Base-by-base conservation (phyloP, 2,329 filamentous ascomycete species). In the Penicillium glabrum region DNA sequence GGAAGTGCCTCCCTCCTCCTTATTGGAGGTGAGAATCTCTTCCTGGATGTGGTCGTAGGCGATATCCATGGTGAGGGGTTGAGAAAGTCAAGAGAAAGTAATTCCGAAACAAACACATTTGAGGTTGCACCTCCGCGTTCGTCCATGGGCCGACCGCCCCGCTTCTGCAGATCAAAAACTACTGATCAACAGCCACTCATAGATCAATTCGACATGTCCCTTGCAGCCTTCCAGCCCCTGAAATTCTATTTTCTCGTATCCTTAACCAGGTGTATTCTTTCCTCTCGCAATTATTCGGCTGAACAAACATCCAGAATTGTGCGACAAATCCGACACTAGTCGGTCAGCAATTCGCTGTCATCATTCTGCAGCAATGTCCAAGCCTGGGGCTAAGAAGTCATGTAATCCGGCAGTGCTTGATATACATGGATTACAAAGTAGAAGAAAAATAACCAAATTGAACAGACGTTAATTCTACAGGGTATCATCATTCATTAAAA, bases 31-130 rank as follows among this genome's bases (percentile, higher is more conserved):
- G 65, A 90, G 83, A 51, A 86, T 84, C 73, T 95, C 88, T 79
- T 96, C 91, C 72, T 91, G 88, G 69, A 98, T 96, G 75, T 96
- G 92, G 72, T 99, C 95, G 83, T 98, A 99, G 45, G 93, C 93
- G 70, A 96, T 83, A 84, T 99, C 95, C 95, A 99, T 98, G 50
- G 51, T 57, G 53, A 51, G 48, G 47, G 39, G 57, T 52, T 48
- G 31, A 35, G 44, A 37, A 37, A 27, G 46, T 50, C 50, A 56
- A 54, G 31, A 63, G 41, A 26, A 44, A 56, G 54, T 23, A 41
- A 14, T 46, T 54, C 51, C 50, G 53, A 54, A 59, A 56, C 50
- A 59, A 53, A 51, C 54, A 58, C 52, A 46, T 23, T 41, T 59
- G 51, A 61, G 60, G 61, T 61, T 59, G 61, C 51, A 59, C 54